These are phyloP conservation scores for Cercophora samala DNA, from an alignment of 495 filamentous ascomycete species.

Conservation along the genomic window DNA sequence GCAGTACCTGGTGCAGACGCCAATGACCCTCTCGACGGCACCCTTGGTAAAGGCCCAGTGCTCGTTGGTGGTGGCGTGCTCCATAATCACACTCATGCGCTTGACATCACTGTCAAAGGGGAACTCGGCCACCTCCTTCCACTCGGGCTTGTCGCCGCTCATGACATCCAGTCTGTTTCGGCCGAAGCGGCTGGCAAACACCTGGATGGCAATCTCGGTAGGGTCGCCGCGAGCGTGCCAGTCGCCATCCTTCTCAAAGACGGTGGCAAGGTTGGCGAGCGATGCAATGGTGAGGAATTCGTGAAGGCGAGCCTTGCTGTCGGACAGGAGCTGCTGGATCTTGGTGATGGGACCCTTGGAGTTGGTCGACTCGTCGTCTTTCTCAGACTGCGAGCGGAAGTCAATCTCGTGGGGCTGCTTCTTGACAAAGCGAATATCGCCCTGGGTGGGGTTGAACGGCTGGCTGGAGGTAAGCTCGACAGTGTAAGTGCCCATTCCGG, in stretches of 20 bases:
- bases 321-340: constrained; percentile 19
- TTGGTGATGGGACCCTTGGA: constrained; percentile 7
- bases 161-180: constrained; percentile 50
- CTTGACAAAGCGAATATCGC: constrained; percentile 25
- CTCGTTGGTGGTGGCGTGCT: constrained; percentile 29
- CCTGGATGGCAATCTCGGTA: constrained; percentile 78
- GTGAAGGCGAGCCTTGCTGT: constrained; percentile 27
- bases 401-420: constrained; percentile 30
- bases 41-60: constrained; percentile 69
- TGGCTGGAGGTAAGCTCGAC: constrained; percentile 54
- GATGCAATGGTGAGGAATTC: constrained; percentile 36
- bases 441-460: constrained; percentile 39
- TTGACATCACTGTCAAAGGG: constrained; percentile 80
- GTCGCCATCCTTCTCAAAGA: constrained; percentile 41
- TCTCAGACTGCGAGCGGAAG: constrained; percentile 20
- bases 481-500: constrained; percentile 55
- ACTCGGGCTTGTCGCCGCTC: constrained; percentile 44
- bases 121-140: constrained; percentile 62
- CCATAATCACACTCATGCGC: constrained; percentile 76
- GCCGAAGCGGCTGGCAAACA: constrained; percentile 70
- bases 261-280: constrained; percentile 41
- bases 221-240: constrained; percentile 79
- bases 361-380: constrained; percentile 7
- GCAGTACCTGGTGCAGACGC: constrained; percentile 28
- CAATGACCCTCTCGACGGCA: constrained; percentile 72